Evolutionary conservation across 768 basidiomycete genomes (phyloP), one percentile per base, ranked within the genome.

Genomic region (Chalciporus pseudorubinellus): DNA sequence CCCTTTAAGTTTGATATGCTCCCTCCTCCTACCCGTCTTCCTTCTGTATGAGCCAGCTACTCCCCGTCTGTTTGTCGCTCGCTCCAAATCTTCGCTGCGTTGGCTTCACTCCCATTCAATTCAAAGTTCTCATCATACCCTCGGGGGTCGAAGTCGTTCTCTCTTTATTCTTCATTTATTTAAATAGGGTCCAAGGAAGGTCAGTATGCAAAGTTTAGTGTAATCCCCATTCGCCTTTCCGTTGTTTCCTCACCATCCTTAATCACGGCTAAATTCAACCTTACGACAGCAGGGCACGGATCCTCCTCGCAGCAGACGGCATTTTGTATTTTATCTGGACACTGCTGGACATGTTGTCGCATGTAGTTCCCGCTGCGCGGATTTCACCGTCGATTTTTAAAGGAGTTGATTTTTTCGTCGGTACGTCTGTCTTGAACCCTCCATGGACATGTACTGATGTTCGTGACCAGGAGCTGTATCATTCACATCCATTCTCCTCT

Each of bases 81-180:
- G 80, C 83, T 51, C 70, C 85, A 36, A 86, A 82, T 56, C 79
- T 92, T 56, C 89, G 89, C 53, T 92, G 89, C 64, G 67, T 78
- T 55, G 73, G 76, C 39, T 74, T 86, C 51, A 71, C 74, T 46
- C 60, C 52, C 43, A 57, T 71, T 21, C 69, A 89, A 68, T 75
- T 72, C 48, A 66, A 70, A 33, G 59, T 77, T 36, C 68, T 89
- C 48, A 67, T 88, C 55, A 76, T 89, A 53, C 87, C 87, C 26
- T 75, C 83, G 16, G 79, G 69, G 36, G 62, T 89, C 46, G 87
- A 89, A 67, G 66, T 82, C 53, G 60, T 89, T 34, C 80, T 85
- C 59, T 75, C 81, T 24, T 66, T 80, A 50, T 68, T 77, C 38
- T 69, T 89, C 56, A 56, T 83, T 47, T 66, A 79, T 48, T 70